A percentile compares a stretch with the other conserved stretches of the same genome.
These are phyloP conservation scores for Coffea humblotiana DNA, from an alignment of 305 asterid genomes.

Conservation along the genomic window DNA sequence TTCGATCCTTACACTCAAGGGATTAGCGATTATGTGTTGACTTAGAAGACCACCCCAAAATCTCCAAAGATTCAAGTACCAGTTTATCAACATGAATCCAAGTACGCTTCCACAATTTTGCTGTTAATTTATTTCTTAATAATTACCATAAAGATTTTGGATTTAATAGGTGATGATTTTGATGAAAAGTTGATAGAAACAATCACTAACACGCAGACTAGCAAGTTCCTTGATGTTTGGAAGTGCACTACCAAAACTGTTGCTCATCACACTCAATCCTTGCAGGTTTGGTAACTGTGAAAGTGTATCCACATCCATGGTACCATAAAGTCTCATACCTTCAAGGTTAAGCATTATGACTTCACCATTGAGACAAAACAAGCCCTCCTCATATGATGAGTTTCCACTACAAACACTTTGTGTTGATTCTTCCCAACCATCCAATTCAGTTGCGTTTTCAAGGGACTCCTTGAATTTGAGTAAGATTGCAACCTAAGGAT, in stretches of 20 bases:
- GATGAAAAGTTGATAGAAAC: no score
- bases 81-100: no score
- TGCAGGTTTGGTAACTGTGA: constrained; percentile 34
- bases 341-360: constrained; percentile 40
- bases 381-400: constrained; percentile 44
- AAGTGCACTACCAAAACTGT: constrained; percentile 52
- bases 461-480: constrained; percentile 50
- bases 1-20: no score
- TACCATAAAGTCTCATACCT: constrained; percentile 50
- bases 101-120: no score
- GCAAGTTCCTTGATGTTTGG: constrained; percentile 46
- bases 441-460: constrained; percentile 33
- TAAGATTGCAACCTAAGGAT: constrained; percentile 24
- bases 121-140: no score
- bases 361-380: constrained; percentile 32
- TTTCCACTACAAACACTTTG: constrained; percentile 30
- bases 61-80: no score
- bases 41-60: no score
- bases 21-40: no score
- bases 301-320: constrained; percentile 36
- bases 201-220: neutral
- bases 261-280: constrained; percentile 52
- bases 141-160: no score
- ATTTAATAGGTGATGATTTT: no score
- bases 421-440: constrained; percentile 36